Base-by-base conservation (phyloP, 2,329 filamentous ascomycete species). In the Cladosporium sp. region DNA sequence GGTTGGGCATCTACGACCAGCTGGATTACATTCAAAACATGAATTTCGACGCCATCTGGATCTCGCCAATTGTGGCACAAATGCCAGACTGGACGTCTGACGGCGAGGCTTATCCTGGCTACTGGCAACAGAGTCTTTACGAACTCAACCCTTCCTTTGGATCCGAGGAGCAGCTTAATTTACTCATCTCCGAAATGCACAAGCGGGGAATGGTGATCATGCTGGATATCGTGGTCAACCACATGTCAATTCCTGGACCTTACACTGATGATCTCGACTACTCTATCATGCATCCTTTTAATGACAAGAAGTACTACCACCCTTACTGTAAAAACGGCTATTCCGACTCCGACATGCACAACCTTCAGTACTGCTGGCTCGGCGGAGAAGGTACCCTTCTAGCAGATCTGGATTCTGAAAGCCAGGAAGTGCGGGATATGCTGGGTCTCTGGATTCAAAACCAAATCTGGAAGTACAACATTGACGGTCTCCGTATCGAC, bases 301-400 rank as follows among this genome's bases (percentile, higher is more conserved):
- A 74, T 59, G 61, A 66, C 12, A 62, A 66, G 60, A 76, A 76
- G 17, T 62, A 60, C 38, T 64, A 59, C 51, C 84, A 88, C 67
- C 34, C 78, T 1, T 80, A 78, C 64, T 88, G 85, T 68, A 66
- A 64, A 3, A 75, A 82, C 47, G 68, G 86, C 69, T 85, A 84
- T 71, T 65, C 70, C 40, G 69, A 84, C 37, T 3, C 14, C 4
- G 71, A 75, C 60, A 55, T 70, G 9, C 5, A 30, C 62, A 58
- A 54, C 22, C 39, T 59, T 22, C 45, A 59, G 25, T 20, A 59
- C 39, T 80, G 81, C 67, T 81, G 80, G 78, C 70, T 79, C 22
- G 80, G 80, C 15, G 76, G 80, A 62, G 65, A 73, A 20, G 72
- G 65, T 2, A 73, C 78, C 15, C 69, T 75, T 14, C 70, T 80